These are phyloP conservation scores for Rutstroemia sp. DNA, from an alignment of 2,329 filamentous ascomycete species.

Conservation along the genomic window DNA sequence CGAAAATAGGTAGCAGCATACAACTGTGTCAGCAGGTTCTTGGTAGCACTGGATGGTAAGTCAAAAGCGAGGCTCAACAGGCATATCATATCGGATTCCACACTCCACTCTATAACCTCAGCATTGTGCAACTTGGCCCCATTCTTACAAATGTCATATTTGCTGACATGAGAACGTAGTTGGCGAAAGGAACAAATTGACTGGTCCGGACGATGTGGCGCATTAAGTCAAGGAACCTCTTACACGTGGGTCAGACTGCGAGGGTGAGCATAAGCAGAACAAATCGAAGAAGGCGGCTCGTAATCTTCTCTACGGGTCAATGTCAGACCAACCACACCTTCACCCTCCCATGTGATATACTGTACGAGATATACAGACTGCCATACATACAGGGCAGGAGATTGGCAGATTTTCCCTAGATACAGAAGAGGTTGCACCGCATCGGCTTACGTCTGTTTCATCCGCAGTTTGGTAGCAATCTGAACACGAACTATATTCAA, in stretches of 20 bases:
- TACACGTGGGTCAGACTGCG: not conserved
- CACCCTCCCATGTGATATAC: no score
- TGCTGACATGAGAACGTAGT: constrained; percentile 12
- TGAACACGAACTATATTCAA: no score
- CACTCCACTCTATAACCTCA: constrained; percentile 2
- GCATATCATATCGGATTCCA: not conserved
- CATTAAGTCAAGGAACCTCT: not conserved
- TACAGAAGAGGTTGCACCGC: no score
- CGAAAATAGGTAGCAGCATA: constrained; percentile 55
- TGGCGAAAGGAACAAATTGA: constrained; percentile 25
- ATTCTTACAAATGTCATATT: no score
- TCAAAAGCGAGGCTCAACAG: constrained; percentile 11
- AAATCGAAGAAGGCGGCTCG: no score
- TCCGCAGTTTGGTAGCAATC: no score
- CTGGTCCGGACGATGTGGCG: constrained; percentile 12
- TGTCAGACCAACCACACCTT: no score
- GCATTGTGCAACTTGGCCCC: no score
- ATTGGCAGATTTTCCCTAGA: no score
- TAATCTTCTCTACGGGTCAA: no score
- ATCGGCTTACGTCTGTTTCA: no score
- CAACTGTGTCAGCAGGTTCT: constrained; percentile 77
- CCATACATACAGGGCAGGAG: not conserved
- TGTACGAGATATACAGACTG: no score
- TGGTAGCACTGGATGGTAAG: constrained; percentile 73
- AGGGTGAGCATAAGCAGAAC: not conserved